Conservation (phyloP, 148 eudicot genomes). For the Persicaria tinctoria region DNA sequence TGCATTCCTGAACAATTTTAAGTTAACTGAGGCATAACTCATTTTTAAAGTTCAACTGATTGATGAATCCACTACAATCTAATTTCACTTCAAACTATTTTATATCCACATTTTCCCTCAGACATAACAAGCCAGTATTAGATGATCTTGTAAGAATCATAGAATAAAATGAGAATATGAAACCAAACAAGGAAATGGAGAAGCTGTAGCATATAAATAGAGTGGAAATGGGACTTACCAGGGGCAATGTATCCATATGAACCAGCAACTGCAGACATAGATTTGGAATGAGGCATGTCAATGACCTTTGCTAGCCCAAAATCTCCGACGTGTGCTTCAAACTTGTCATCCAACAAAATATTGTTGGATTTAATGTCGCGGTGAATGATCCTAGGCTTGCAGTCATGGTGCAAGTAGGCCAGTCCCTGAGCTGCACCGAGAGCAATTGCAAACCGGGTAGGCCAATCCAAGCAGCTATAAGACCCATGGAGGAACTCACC, state of each 20-base stretch:
- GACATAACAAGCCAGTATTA: no score
- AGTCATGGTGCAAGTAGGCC: slow-evolving; percentile 91
- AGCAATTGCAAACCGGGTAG: slow-evolving; percentile 67
- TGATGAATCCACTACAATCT: no score
- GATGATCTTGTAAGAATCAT: background rate
- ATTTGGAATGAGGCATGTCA: slow-evolving; percentile 93
- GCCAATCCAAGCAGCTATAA: slow-evolving; percentile 63
- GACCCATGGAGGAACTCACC: slow-evolving; percentile 82
- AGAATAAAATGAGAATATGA: background rate
- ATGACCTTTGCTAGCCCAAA: slow-evolving; percentile 97
- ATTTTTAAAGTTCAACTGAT: no score
- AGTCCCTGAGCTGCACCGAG: slow-evolving; percentile 95
- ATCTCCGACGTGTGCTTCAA: slow-evolving; percentile 99
- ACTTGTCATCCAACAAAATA: slow-evolving; percentile 77
- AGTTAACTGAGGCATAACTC: no score
- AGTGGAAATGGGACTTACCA: slow-evolving; percentile 38
- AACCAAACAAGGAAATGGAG: background rate
- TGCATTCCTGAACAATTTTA: no score
- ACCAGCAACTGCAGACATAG: slow-evolving; percentile 97
- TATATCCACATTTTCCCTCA: no score
- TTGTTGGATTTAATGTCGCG: slow-evolving; percentile 94
- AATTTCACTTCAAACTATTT: no score
- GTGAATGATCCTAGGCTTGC: slow-evolving; percentile 91
- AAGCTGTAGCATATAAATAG: background rate
- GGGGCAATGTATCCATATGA: slow-evolving; percentile 98